Evolutionary conservation across 2,329 filamentous ascomycete genomes (phyloP).

Genomic region (Apiospora arundinis): DNA sequence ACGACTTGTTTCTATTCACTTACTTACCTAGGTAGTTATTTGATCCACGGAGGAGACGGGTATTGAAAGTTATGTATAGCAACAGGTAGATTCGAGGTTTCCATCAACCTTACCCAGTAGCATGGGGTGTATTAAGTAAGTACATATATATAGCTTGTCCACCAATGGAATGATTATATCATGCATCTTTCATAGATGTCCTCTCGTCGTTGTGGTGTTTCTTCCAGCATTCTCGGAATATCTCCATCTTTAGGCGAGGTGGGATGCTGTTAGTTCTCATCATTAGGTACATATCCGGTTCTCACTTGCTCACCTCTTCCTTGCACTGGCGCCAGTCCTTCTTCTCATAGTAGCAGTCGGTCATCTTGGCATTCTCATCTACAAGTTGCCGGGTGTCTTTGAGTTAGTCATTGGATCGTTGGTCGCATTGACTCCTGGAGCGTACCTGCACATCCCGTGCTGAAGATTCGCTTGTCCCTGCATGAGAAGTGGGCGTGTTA

Average conservation of each 20-base stretch:
- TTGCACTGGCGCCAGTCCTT: constrained; percentile 94
- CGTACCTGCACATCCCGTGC: constrained; percentile 89
- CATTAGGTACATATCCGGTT: no score
- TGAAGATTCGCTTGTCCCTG: constrained; percentile 98
- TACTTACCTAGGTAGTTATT: neutral
- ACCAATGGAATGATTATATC: neutral
- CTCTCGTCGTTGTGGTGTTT: constrained; percentile 83
- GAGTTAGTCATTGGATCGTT: neutral
- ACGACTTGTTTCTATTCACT: neutral
- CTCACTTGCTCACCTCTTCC: constrained; percentile 85
- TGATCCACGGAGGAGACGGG: no score
- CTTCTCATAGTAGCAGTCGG: constrained; percentile 94
- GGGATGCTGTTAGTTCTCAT: constrained; percentile 24
- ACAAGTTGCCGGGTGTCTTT: constrained; percentile 7
- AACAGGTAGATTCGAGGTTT: neutral
- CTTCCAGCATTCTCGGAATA: constrained; percentile 92
- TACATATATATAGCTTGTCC: no score
- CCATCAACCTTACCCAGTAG: neutral
- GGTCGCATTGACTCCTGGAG: neutral
- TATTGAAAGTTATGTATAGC: neutral
- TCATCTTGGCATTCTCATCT: constrained; percentile 92
- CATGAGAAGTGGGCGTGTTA: constrained; percentile 22
- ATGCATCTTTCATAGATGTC: constrained; percentile 75
- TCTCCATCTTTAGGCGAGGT: constrained; percentile 74
- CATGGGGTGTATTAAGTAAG: neutral